Base-by-base conservation (phyloP, 2,329 filamentous ascomycete genomes). In the Pseudocercospora ulei region DNA sequence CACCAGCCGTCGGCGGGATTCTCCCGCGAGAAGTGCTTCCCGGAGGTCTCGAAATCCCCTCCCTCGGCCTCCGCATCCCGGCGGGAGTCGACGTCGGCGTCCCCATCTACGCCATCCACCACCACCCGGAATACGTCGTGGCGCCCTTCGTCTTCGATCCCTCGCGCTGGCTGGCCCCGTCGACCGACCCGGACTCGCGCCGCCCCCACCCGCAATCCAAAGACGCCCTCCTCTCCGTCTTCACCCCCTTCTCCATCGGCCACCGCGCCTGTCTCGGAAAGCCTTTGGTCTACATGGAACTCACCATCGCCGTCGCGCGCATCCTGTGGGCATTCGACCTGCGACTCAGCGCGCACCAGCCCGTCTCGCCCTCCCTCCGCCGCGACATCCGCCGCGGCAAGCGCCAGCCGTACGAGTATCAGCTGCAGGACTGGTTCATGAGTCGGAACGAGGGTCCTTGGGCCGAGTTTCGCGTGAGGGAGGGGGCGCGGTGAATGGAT, bases 191-290 rank as follows among this genome's bases (percentile, higher is more conserved):
- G n/a, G n/a, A n/a, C n/a, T n/a, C n/a, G n/a, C n/a, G n/a, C n/a
- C n/a, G n/a, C n/a, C 43, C 36, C 1, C 43, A 52, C 26, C 24
- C 41, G 0, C 47, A 50, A 18, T 37, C 48, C 20, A 30, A 26
- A 12, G 41, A 49, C 1, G 44, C 48, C 9, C 41, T 52, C 3
- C 72, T 79, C 35, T 70, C 68, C 20, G 82, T 82, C 0, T 88
- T 82, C 61, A 84, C 78, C 46, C 80, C 83, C 1, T 85, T 85
- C 52, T 77, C 72, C 29, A 65, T 82, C 45, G 80, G 80, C 0
- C 75, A 78, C 0, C 65, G 80, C 7, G 78, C 78, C 2, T 85
- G 80, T 54, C 81, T 84, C 38, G 80, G 80, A 0, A 83, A 82
- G 30, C 51, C 48, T 7, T 20, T 56, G 25, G 54, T 54, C 3